phyloP scores from a whole-genome alignment of 345 rosid species.

The Mercurialis annua region DNA sequence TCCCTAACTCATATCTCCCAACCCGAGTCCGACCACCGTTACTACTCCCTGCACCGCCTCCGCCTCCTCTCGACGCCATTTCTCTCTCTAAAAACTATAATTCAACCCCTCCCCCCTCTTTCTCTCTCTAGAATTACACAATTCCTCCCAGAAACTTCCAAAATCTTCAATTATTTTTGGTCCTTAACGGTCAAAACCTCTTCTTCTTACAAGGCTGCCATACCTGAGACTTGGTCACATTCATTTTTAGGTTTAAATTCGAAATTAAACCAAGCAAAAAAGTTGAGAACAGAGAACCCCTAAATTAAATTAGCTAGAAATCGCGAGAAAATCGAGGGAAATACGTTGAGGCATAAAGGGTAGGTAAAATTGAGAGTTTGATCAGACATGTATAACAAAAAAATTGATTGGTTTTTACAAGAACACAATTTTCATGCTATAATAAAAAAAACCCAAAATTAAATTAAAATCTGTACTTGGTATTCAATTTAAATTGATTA shows the following conservation, averaged over 20 bases:
- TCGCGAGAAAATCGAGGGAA: not conserved
- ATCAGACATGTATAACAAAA: slow-evolving; percentile 19
- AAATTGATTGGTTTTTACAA: slow-evolving; percentile 2
- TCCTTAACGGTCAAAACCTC: slow-evolving; percentile 50
- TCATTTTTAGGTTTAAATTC: slow-evolving; percentile 33
- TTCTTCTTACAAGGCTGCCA: slow-evolving; percentile 99
- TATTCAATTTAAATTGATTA: not conserved
- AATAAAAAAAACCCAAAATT: not conserved
- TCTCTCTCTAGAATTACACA: not conserved
- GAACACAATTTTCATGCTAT: not conserved
- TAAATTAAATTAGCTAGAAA: not conserved
- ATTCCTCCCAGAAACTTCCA: not conserved
- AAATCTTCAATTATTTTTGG: not conserved
- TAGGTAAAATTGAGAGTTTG: not conserved
- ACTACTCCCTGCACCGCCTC: slow-evolving; percentile 6
- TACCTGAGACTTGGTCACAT: slow-evolving; percentile 82
- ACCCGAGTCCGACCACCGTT: slow-evolving; percentile 81
- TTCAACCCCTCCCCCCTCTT: not conserved
- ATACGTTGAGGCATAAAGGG: not conserved
- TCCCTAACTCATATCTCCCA: slow-evolving; percentile 94
- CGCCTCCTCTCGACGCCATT: slow-evolving; percentile 47
- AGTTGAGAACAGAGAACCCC: not conserved
- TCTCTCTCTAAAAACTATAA: too few species aligned
- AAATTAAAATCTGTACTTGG: not conserved
- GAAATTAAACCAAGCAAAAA: not conserved